A percentile compares a stretch with the other conserved stretches of the same genome.
Evolutionary conservation across 108 stramenopile genomes (phyloP).

Genomic region (Aurantiochytrium sp.): DNA sequence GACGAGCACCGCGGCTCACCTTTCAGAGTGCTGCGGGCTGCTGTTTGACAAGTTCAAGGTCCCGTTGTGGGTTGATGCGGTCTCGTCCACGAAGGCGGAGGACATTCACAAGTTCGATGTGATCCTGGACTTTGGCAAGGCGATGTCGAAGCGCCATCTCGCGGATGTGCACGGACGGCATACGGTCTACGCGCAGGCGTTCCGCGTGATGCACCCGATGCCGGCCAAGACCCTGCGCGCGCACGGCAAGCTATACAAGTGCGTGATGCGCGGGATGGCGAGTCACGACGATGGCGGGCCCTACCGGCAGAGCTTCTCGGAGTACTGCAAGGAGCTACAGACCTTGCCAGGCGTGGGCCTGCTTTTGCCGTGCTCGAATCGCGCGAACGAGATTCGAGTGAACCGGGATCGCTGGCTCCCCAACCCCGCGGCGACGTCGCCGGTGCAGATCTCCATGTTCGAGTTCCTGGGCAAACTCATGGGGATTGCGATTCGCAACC

Average conservation of each 20-base stretch:
- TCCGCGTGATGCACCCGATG: constrained; percentile 51
- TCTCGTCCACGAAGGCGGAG: constrained; percentile 20
- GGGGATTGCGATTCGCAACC: constrained; percentile 55
- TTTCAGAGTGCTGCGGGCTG: constrained; percentile 13
- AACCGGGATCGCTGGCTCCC: constrained; percentile 55
- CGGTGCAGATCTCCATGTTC: constrained; percentile 51
- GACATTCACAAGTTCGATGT: constrained; percentile 26
- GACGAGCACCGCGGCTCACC: not conserved
- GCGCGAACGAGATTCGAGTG: constrained; percentile 41
- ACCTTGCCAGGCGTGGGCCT: constrained; percentile 39
- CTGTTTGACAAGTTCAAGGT: constrained; percentile 26
- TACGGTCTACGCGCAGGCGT: constrained; percentile 54
- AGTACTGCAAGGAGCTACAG: constrained; percentile 48
- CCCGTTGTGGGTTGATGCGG: not conserved
- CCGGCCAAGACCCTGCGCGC: constrained; percentile 42
- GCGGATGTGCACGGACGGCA: constrained; percentile 14
- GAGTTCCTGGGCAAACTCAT: constrained; percentile 62
- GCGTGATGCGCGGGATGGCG: constrained; percentile 49
- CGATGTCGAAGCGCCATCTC: constrained; percentile 18
- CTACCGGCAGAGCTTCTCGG: constrained; percentile 54
- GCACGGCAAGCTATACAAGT: constrained; percentile 47
- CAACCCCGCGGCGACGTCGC: constrained; percentile 50
- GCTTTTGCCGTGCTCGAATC: constrained; percentile 54
- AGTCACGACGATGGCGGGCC: constrained; percentile 59
- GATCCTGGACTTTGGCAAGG: constrained; percentile 21